phyloP scores from a whole-genome alignment of 1,284 basidiomycete genomes.

The Jaminaea rosea region DNA sequence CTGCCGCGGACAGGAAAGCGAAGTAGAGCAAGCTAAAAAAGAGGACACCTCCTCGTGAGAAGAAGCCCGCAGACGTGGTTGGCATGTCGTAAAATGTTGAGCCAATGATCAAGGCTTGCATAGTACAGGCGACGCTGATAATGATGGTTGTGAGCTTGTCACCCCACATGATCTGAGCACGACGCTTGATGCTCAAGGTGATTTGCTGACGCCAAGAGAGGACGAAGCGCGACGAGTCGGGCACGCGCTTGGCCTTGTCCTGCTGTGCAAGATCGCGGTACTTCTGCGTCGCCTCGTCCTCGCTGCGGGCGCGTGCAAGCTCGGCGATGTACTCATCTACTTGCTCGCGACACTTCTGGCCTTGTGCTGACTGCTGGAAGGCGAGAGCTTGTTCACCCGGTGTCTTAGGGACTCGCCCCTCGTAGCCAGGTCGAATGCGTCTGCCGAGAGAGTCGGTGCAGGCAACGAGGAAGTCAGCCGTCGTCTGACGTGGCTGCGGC shows the following conservation, averaged over 20 bases:
- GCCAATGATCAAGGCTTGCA: slow-evolving; percentile 64
- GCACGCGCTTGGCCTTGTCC: slow-evolving; percentile 20
- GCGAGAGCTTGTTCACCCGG: slow-evolving; percentile 28
- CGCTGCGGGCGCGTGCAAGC: slow-evolving; percentile 3
- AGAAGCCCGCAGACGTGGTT: slow-evolving; percentile 60
- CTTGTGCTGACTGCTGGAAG: slow-evolving; percentile 20
- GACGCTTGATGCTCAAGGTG: slow-evolving; percentile 58
- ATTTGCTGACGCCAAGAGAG: slow-evolving; percentile 51
- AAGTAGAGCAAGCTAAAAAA: slow-evolving; percentile 46
- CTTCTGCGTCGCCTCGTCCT: slow-evolving; percentile 12
- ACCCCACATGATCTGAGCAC: slow-evolving; percentile 62
- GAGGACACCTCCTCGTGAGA: slow-evolving; percentile 53
- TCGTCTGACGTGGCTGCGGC: slow-evolving; percentile 48
- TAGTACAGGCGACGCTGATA: slow-evolving; percentile 35
- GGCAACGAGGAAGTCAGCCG: slow-evolving; percentile 44
- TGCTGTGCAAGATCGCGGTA: slow-evolving; percentile 17
- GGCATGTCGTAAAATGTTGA: slow-evolving; percentile 64
- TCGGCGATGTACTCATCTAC: slow-evolving; percentile 22
- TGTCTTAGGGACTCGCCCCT: slow-evolving; percentile 28
- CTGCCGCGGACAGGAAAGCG: slow-evolving; percentile 49
- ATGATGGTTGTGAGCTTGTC: slow-evolving; percentile 50
- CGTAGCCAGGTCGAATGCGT: slow-evolving; percentile 41
- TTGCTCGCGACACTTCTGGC: slow-evolving; percentile 17
- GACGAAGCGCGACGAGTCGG: slow-evolving; percentile 21
- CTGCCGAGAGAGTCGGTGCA: slow-evolving; percentile 50